Conservation (phyloP, 768 basidiomycete species). For the Amylocystis lapponica region DNA sequence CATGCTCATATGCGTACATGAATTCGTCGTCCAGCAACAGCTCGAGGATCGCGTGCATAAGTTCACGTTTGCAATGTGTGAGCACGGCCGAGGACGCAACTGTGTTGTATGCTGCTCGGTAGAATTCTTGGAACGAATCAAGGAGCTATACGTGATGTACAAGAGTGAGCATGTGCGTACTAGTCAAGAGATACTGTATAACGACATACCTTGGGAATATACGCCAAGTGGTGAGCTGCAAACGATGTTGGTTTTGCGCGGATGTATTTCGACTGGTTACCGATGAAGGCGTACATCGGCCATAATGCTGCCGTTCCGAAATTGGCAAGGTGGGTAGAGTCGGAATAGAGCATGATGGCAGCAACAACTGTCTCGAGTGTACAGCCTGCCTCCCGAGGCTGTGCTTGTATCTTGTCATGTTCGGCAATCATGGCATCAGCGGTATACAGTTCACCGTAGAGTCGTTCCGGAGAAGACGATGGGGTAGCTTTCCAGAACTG, state of each 20-base stretch:
- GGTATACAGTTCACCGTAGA: slow-evolving; percentile 14
- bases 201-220: slow-evolving; percentile 34
- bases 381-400: slow-evolving; percentile 2
- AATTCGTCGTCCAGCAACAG: slow-evolving; percentile 19
- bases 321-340: slow-evolving; percentile 21
- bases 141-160: slow-evolving; percentile 18
- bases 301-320: slow-evolving; percentile 26
- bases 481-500: neutral
- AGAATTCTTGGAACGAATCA: slow-evolving; percentile 24
- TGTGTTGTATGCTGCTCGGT: slow-evolving; percentile 8
- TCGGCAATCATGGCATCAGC: slow-evolving; percentile 9
- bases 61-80: slow-evolving; percentile 26
- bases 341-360: slow-evolving; percentile 20
- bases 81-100: slow-evolving; percentile 15
- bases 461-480: neutral
- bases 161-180: slow-evolving; percentile 22
- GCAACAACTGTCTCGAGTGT: slow-evolving; percentile 4
- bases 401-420: slow-evolving; percentile 6
- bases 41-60: slow-evolving; percentile 26
- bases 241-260: slow-evolving; percentile 16
- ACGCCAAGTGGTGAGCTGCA: slow-evolving; percentile 20
- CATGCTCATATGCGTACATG: slow-evolving; percentile 20
- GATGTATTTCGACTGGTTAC: slow-evolving; percentile 37
- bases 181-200: slow-evolving; percentile 2
- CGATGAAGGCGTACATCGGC: slow-evolving; percentile 37